Percentiles rank a stretch among this genome's conserved stretches.
Conservation (phyloP, 768 basidiomycete genomes). For the Trametes sanguinea region DNA sequence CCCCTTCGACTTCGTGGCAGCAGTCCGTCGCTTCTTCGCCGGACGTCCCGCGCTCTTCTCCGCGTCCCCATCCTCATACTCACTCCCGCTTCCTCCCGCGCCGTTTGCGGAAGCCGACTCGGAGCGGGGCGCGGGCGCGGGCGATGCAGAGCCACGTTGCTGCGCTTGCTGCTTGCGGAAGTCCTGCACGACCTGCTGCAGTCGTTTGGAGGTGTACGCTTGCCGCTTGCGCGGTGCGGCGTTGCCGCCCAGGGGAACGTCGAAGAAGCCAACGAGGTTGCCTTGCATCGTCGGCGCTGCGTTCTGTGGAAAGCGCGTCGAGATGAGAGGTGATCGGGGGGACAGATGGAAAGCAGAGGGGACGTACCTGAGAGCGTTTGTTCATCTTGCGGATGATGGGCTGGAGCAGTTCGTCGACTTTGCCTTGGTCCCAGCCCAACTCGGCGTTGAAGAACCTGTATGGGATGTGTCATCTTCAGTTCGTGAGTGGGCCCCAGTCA, state of each 20-base stretch:
- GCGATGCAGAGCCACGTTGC: constrained; percentile 14
- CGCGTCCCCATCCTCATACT: constrained; percentile 21
- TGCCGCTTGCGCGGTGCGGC: constrained; percentile 78
- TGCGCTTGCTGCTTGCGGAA: constrained; percentile 57
- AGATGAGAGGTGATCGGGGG: neutral
- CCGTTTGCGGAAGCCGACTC: constrained; percentile 23
- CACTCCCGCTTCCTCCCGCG: constrained; percentile 28
- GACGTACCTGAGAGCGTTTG: constrained; percentile 68
- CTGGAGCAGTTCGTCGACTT: constrained; percentile 88
- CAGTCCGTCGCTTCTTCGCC: constrained; percentile 37
- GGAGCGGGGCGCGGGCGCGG: constrained; percentile 2
- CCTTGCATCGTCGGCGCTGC: constrained; percentile 75
- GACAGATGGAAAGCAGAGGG: constrained; percentile 1
- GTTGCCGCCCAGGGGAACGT: constrained; percentile 62
- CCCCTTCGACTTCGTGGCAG: constrained; percentile 15
- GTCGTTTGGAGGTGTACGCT: constrained; percentile 81
- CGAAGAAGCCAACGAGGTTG: constrained; percentile 75
- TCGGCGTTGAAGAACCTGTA: constrained; percentile 47
- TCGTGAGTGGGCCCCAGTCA: too few relatives aligned
- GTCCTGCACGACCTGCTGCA: constrained; percentile 84
- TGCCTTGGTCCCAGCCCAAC: constrained; percentile 76
- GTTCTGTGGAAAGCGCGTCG: constrained; percentile 38
- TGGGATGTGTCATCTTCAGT: too few relatives aligned
- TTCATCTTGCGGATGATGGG: constrained; percentile 91
- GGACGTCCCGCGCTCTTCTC: constrained; percentile 29